phyloP scores from a whole-genome alignment of 441 rosid species.

The Rhodomyrtus psidioides region DNA sequence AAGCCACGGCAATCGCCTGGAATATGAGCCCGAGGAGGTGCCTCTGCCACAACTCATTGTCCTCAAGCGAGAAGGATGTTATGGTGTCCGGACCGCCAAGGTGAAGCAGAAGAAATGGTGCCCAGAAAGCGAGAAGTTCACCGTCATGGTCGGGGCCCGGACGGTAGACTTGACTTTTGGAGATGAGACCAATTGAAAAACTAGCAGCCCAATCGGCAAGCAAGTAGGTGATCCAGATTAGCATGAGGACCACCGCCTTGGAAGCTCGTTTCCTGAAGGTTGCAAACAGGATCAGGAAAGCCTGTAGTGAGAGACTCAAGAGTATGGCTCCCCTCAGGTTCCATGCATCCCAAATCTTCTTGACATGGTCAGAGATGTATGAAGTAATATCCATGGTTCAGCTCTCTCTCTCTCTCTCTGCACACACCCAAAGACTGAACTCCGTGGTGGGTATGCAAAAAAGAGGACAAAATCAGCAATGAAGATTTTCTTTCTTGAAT shows the following conservation, averaged over 20 bases:
- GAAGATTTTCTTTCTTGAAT: not conserved
- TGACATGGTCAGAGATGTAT: not conserved
- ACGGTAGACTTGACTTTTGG: not conserved
- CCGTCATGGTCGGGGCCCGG: not conserved
- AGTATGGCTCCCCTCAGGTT: not conserved
- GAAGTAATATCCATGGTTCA: not conserved
- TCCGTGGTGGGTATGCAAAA: no score
- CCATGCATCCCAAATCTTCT: not conserved
- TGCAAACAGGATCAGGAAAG: not conserved
- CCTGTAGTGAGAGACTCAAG: not conserved
- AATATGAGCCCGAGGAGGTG: constrained; percentile 33
- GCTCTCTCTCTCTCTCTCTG: not conserved
- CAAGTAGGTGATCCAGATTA: not conserved
- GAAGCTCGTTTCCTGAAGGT: not conserved
- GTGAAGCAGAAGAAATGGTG: constrained; percentile 51
- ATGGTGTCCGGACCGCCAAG: constrained; percentile 74
- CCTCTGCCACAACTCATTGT: constrained; percentile 50
- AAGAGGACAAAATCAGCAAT: not conserved
- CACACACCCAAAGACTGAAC: not conserved
- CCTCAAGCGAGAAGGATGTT: constrained; percentile 55
- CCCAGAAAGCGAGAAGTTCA: constrained; percentile 53
- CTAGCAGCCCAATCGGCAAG: not conserved
- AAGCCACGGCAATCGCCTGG: constrained; percentile 26
- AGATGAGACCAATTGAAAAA: not conserved
- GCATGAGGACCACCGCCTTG: not conserved